These are phyloP conservation scores for Reticulascus tulasneorum DNA, from an alignment of 2,329 filamentous ascomycete genomes.

Conservation along the genomic window DNA sequence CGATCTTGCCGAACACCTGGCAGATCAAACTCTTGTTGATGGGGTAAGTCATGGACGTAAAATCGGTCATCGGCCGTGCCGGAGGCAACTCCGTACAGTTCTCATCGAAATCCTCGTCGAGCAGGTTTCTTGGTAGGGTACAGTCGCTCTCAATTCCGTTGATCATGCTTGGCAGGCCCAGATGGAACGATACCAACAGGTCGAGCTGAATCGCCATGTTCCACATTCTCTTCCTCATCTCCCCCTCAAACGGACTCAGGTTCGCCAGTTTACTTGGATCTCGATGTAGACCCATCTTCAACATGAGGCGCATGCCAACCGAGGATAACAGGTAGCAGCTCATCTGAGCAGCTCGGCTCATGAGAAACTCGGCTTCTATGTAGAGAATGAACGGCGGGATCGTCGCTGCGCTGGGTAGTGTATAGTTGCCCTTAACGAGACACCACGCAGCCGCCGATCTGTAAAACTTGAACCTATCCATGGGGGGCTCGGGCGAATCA, in stretches of 20 bases:
- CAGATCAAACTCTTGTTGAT: constrained; percentile 47
- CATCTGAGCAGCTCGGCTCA: constrained; percentile 47
- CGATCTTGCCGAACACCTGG: constrained; percentile 46
- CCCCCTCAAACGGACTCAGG: constrained; percentile 48
- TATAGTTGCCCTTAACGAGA: constrained; percentile 47
- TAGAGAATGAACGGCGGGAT: constrained; percentile 50
- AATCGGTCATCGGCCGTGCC: constrained; percentile 52
- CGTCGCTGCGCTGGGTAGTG: constrained; percentile 42
- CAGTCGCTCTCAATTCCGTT: constrained; percentile 62
- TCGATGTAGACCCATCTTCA: constrained; percentile 57
- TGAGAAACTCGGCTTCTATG: constrained; percentile 49
- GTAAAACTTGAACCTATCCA: constrained; percentile 44
- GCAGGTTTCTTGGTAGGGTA: constrained; percentile 55
- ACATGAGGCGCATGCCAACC: constrained; percentile 48
- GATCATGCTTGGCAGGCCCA: constrained; percentile 65
- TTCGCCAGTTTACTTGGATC: constrained; percentile 48
- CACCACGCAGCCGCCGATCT: constrained; percentile 48
- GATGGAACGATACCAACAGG: constrained; percentile 61
- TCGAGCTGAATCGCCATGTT: constrained; percentile 56
- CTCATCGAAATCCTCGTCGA: constrained; percentile 62
- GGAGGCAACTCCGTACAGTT: constrained; percentile 51
- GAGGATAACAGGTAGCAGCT: constrained; percentile 50
- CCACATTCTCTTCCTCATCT: constrained; percentile 53
- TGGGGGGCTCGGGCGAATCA: constrained; percentile 34
- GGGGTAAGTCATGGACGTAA: constrained; percentile 54